A percentile compares a stretch with the other conserved stretches of the same genome.
These are phyloP conservation scores for Macadamia integrifolia DNA, from an alignment of 164 flowering plant species.

Conservation along the genomic window DNA sequence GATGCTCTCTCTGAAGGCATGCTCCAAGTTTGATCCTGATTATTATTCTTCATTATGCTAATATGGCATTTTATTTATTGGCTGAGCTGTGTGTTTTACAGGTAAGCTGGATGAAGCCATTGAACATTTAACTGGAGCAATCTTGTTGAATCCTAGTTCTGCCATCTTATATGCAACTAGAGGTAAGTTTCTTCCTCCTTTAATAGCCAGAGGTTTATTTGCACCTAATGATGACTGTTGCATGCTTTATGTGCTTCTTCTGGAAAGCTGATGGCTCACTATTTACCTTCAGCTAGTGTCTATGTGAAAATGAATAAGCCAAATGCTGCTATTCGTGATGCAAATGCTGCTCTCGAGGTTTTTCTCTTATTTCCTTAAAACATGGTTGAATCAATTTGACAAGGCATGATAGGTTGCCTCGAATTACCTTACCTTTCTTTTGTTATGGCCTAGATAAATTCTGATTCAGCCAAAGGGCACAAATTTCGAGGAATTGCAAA, in stretches of 20 bases:
- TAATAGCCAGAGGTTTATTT: neutral
- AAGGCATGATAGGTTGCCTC: neutral
- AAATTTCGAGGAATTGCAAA: constrained; percentile 86
- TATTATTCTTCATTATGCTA: neutral
- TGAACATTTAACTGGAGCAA: constrained; percentile 69
- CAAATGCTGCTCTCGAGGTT: constrained; percentile 86
- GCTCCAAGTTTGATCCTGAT: neutral
- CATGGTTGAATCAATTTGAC: neutral
- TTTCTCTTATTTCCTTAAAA: neutral
- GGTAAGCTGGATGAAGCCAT: constrained; percentile 82
- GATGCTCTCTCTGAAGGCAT: constrained; percentile 85
- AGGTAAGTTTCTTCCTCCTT: constrained; percentile 36
- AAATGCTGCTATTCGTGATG: constrained; percentile 92
- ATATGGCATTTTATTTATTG: neutral
- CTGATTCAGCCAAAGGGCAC: constrained; percentile 92
- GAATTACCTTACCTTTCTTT: neutral
- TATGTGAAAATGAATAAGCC: constrained; percentile 89
- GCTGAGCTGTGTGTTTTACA: constrained; percentile 12
- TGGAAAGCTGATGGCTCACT: neutral
- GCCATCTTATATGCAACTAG: constrained; percentile 87
- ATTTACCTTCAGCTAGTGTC: constrained; percentile 54
- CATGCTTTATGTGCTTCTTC: neutral
- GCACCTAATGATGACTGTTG: neutral
- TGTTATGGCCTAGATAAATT: constrained; percentile 56
- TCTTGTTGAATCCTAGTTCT: constrained; percentile 68